Evolutionary conservation across 176 grass and related monocot species (phyloP).

Genomic region (Sorghum bicolor): DNA sequence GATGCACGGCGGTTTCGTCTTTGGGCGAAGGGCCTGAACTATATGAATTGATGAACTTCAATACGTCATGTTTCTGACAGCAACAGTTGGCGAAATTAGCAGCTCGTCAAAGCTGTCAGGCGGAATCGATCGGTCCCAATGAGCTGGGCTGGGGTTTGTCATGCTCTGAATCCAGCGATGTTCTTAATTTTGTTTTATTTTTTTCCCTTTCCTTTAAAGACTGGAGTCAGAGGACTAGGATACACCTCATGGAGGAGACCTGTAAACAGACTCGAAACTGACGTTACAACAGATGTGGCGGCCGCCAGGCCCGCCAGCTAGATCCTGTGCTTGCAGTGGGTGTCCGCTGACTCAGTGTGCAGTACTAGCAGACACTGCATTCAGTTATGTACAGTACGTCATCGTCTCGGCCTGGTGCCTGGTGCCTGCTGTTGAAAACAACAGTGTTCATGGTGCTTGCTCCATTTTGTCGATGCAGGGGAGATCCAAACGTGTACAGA

Average conservation of each 20-base stretch:
- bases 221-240: not conserved
- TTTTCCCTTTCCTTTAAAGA: not conserved
- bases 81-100: not conserved
- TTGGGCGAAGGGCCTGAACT: not conserved
- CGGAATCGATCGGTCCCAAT: not conserved
- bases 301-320: no score
- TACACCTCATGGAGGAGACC: conserved; percentile 19
- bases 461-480: not conserved
- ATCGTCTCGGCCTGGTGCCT: not conserved
- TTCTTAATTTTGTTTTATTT: not conserved
- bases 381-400: not conserved
- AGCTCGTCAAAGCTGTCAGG: not conserved
- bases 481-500: not conserved
- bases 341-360: no score
- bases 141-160: not conserved
- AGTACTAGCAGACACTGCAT: no score
- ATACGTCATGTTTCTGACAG: not conserved
- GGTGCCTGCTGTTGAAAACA: not conserved
- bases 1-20: not conserved
- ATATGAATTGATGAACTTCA: not conserved
- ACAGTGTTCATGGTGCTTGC: not conserved
- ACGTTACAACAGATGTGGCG: no score
- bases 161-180: not conserved
- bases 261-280: not conserved
- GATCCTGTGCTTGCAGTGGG: no score